phyloP scores from a whole-genome alignment of 108 stramenopile genomes.

The Tribonema minus region DNA sequence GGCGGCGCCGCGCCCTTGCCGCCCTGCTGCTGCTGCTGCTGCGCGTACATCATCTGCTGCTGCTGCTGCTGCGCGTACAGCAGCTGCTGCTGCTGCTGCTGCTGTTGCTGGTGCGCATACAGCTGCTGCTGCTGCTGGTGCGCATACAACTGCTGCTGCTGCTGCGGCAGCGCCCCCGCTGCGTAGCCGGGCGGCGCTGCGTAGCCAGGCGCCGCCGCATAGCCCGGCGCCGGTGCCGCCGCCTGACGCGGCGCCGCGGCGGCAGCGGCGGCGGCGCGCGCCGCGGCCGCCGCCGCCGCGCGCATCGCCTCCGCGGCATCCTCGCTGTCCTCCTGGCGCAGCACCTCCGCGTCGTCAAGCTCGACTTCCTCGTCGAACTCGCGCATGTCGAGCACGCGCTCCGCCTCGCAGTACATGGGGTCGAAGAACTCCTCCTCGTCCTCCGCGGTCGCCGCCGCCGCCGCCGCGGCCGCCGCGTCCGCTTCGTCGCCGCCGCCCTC shows the following conservation, averaged over 20 bases:
- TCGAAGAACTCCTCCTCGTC: constrained; percentile 33
- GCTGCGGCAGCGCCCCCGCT: neutral
- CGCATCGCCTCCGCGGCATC: neutral
- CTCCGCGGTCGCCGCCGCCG: neutral
- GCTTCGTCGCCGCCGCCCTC: neutral
- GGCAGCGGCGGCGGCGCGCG: neutral
- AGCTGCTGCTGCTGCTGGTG: neutral
- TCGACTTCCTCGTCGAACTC: constrained; percentile 17
- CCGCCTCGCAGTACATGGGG: constrained; percentile 33
- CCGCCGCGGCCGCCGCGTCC: neutral
- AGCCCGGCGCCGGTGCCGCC: neutral
- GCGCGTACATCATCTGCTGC: neutral
- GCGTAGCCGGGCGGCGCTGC: neutral
- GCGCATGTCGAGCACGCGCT: constrained; percentile 10
- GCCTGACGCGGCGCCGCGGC: neutral
- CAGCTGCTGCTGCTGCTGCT: neutral
- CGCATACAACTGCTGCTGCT: neutral
- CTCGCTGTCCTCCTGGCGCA: neutral
- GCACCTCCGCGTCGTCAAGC: neutral
- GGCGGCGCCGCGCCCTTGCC: constrained; percentile 5
- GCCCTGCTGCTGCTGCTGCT: neutral
- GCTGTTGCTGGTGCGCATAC: neutral
- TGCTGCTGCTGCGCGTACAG: neutral
- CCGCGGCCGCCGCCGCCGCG: neutral
- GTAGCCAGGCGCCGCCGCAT: neutral